phyloP scores from a whole-genome alignment of 2,329 filamentous ascomycete genomes.

The Ceratocystis cubensis region DNA sequence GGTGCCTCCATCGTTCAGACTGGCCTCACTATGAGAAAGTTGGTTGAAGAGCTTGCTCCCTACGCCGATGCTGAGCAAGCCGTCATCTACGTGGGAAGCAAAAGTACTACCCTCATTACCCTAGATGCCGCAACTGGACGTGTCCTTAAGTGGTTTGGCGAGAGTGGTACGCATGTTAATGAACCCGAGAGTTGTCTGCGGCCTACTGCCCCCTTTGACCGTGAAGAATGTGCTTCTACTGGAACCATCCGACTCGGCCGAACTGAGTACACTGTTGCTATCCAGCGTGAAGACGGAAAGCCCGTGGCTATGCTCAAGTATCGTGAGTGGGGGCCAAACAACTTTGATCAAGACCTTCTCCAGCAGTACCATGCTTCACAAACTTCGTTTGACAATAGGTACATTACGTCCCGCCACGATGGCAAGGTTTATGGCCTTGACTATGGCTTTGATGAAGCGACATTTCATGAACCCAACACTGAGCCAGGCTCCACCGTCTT shows the following conservation, averaged over 20 bases:
- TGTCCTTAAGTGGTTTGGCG: conserved; percentile 73
- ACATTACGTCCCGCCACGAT: conserved; percentile 77
- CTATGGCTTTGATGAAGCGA: conserved; percentile 52
- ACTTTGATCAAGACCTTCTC: conserved; percentile 74
- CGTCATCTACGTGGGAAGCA: conserved; percentile 81
- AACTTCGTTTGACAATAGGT: conserved; percentile 69
- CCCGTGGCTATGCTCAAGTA: conserved; percentile 83
- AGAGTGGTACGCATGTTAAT: conserved; percentile 54
- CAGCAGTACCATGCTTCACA: conserved; percentile 52
- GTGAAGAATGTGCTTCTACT: conserved; percentile 64
- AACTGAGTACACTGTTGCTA: conserved; percentile 79
- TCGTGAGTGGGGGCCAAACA: conserved; percentile 90
- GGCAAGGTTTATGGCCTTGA: conserved; percentile 58
- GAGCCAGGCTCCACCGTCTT: conserved; percentile 44
- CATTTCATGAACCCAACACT: conserved; percentile 22
- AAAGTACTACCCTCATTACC: conserved; percentile 79
- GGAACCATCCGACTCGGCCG: conserved; percentile 74
- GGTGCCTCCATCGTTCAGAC: conserved; percentile 46
- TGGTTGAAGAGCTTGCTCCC: conserved; percentile 73
- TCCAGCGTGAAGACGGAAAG: conserved; percentile 61
- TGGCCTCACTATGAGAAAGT: conserved; percentile 65
- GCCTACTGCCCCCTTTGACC: conserved; percentile 53
- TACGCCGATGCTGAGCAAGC: conserved; percentile 62
- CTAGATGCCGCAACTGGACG: conserved; percentile 76
- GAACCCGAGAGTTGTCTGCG: conserved; percentile 63